Evolutionary conservation across 2,329 filamentous ascomycete genomes (phyloP).

Genomic region (Leptographium procerum): DNA sequence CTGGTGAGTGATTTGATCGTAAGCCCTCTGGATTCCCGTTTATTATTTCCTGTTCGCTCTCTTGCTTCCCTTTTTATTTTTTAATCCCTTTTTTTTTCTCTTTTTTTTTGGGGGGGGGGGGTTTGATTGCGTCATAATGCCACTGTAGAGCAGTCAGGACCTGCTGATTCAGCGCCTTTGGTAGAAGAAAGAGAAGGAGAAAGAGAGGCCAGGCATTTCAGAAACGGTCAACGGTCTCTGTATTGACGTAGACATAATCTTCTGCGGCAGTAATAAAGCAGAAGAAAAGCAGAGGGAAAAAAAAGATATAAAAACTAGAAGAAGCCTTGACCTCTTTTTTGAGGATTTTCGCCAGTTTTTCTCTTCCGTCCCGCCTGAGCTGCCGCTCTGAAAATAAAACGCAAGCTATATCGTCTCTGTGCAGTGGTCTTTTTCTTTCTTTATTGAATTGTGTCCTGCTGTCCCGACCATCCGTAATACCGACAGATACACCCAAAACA

Average conservation of each 20-base stretch:
- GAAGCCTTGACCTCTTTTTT: background rate
- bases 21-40: too few relatives aligned
- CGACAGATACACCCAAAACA: background rate
- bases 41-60: too few relatives aligned
- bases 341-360: background rate
- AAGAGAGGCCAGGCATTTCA: too few relatives aligned
- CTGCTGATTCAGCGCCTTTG: too few relatives aligned
- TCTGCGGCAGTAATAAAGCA: background rate
- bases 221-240: background rate
- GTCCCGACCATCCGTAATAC: background rate
- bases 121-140: background rate
- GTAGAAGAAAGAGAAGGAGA: background rate
- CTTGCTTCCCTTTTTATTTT: too few relatives aligned
- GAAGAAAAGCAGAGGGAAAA: background rate
- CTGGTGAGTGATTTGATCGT: too few relatives aligned
- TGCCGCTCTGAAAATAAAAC: background rate
- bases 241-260: background rate
- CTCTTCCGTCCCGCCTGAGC: background rate
- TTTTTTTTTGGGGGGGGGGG: too few relatives aligned
- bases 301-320: background rate
- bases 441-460: background rate
- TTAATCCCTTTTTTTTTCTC: too few relatives aligned
- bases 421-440: background rate
- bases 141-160: too few relatives aligned
- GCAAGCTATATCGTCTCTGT: background rate